phyloP scores from a whole-genome alignment of 169 alveolate genomes.

The Plasmodium gallinaceum region DNA sequence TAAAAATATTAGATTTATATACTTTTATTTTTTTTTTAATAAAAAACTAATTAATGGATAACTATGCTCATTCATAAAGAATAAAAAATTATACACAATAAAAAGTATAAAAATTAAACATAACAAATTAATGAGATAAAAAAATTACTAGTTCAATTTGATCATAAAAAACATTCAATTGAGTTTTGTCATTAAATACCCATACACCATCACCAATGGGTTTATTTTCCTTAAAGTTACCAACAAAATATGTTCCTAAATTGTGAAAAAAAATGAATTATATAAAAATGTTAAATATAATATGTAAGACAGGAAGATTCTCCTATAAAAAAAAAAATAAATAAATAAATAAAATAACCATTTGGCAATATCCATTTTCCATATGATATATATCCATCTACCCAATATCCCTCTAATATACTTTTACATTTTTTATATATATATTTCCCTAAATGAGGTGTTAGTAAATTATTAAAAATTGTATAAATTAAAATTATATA shows the following conservation, averaged over 20 bases:
- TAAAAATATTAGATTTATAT: neutral
- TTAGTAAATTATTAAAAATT: too few species aligned
- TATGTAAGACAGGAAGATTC: too few species aligned
- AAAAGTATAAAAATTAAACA: too few species aligned
- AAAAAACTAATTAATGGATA: too few species aligned
- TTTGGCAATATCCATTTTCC: constrained; percentile 74
- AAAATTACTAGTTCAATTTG: neutral
- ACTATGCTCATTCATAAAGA: too few species aligned
- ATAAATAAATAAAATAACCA: constrained; percentile 42
- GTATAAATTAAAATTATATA: too few species aligned
- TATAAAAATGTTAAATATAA: too few species aligned
- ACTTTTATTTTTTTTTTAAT: constrained; percentile 6
- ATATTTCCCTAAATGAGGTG: constrained; percentile 25
- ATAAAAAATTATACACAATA: too few species aligned
- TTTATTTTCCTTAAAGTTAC: constrained; percentile 37
- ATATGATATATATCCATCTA: constrained; percentile 36
- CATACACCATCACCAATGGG: constrained; percentile 56
- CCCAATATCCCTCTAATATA: constrained; percentile 63
- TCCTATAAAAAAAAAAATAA: neutral
- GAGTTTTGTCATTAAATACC: constrained; percentile 45
- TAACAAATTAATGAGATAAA: too few species aligned
- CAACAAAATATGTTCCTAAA: constrained; percentile 52
- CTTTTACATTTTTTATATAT: constrained; percentile 63
- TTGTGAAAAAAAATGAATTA: neutral
- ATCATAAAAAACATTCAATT: constrained; percentile 57